Evolutionary conservation across 352 stramenopile species (phyloP).

Genomic region (Halophytophthora batemanensis): DNA sequence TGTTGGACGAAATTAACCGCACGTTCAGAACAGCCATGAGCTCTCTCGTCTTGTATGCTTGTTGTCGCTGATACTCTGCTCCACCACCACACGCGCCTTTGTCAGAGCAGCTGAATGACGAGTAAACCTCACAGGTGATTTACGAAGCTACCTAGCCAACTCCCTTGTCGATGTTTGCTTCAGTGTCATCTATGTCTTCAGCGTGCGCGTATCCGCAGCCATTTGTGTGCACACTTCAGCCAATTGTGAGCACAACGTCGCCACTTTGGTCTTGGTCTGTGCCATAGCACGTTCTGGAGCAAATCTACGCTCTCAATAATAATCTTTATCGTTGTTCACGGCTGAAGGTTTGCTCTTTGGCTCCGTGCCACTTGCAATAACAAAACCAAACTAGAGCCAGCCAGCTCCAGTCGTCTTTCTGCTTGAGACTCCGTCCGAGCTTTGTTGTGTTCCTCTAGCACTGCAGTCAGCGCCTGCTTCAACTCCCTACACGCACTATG

Average conservation of each 20-base stretch:
- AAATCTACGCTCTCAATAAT: slow-evolving; percentile 48
- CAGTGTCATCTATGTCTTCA: slow-evolving; percentile 50
- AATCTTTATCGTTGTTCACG: slow-evolving; percentile 29
- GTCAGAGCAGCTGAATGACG: slow-evolving; percentile 42
- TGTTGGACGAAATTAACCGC: slow-evolving; percentile 33
- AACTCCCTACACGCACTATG: slow-evolving; percentile 46
- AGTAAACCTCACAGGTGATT: slow-evolving; percentile 43
- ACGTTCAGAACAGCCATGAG: slow-evolving; percentile 43
- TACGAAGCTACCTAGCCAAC: slow-evolving; percentile 46
- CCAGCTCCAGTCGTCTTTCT: slow-evolving; percentile 15
- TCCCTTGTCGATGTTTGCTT: slow-evolving; percentile 46
- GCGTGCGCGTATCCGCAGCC: slow-evolving; percentile 23
- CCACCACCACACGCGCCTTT: slow-evolving; percentile 40
- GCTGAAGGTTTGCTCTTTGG: slow-evolving; percentile 7
- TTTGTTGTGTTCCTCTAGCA: slow-evolving; percentile 35
- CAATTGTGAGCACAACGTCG: slow-evolving; percentile 29
- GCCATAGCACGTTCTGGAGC: slow-evolving; percentile 52
- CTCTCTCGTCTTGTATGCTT: slow-evolving; percentile 27
- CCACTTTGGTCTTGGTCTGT: slow-evolving; percentile 36
- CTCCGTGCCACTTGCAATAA: slow-evolving; percentile 8
- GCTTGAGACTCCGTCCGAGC: slow-evolving; percentile 17
- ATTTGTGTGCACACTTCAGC: slow-evolving; percentile 25
- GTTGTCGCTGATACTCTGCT: slow-evolving; percentile 39
- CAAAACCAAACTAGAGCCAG: slow-evolving; percentile 3
- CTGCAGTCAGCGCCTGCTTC: slow-evolving; percentile 37